Conservation (phyloP, 2,329 filamentous ascomycete genomes). For the Hypocreales sp. region DNA sequence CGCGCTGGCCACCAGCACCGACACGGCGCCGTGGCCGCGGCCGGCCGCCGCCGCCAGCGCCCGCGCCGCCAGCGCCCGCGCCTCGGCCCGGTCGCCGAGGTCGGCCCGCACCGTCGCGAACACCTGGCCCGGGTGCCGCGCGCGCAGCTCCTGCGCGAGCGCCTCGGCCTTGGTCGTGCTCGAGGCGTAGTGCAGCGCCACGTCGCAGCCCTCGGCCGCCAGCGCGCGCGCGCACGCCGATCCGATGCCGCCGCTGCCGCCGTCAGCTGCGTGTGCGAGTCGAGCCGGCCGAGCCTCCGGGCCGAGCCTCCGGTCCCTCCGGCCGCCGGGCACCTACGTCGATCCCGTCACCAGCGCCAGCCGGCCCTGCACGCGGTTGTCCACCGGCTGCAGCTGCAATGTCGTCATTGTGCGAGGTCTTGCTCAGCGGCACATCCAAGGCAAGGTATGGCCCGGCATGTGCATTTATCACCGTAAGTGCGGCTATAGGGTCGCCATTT, state of each 20-base stretch:
- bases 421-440: too few species aligned
- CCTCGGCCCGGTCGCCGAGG: conserved; percentile 10
- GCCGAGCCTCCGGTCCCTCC: not conserved
- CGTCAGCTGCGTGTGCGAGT: not conserved
- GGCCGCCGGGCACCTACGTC: conserved; percentile 8
- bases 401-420: too few species aligned
- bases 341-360: conserved; percentile 18
- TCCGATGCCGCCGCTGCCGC: conserved; percentile 18
- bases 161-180: conserved; percentile 16
- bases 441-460: too few species aligned
- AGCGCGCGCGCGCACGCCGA: conserved; percentile 15
- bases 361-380: conserved; percentile 11
- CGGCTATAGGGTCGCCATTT: too few species aligned
- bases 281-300: too few species aligned
- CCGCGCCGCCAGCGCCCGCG: conserved; percentile 8
- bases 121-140: conserved; percentile 10
- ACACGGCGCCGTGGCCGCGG: conserved; percentile 12
- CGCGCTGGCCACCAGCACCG: conserved; percentile 16
- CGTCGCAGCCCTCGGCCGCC: conserved; percentile 19
- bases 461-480: too few species aligned
- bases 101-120: conserved; percentile 13
- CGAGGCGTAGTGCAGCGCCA: conserved; percentile 17
- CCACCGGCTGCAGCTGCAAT: conserved; percentile 7
- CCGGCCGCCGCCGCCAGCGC: conserved; percentile 6
- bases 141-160: conserved; percentile 11